A percentile compares a stretch with the other conserved stretches of the same genome.
Evolutionary conservation across 2,329 filamentous ascomycete genomes (phyloP).

Genomic region (Orbilia quercus): DNA sequence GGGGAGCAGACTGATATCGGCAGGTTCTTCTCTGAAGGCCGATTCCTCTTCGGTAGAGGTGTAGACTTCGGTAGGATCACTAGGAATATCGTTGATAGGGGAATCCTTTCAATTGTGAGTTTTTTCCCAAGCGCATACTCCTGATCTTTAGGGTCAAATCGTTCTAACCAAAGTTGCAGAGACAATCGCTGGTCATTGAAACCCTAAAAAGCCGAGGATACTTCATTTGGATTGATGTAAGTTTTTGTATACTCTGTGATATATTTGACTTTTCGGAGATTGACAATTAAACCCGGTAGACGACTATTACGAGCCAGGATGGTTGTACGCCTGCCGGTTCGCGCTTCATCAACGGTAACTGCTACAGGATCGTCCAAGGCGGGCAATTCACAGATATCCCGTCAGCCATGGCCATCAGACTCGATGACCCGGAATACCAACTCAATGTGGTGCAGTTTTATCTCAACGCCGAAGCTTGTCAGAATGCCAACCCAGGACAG

Average conservation of each 20-base stretch:
- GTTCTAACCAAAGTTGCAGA: conserved; percentile 25
- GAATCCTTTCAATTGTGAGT: conserved; percentile 18
- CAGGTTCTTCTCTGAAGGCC: conserved; percentile 32
- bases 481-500: conserved; percentile 16
- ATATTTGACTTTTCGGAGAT: neutral
- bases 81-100: conserved; percentile 7
- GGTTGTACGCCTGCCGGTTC: conserved; percentile 39
- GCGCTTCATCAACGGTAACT: conserved; percentile 37
- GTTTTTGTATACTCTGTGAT: neutral
- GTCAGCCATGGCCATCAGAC: conserved; percentile 11
- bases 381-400: conserved; percentile 17
- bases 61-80: conserved; percentile 16
- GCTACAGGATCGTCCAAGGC: conserved; percentile 18
- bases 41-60: conserved; percentile 16
- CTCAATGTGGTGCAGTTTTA: conserved; percentile 22
- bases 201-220: conserved; percentile 25
- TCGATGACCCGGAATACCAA: conserved; percentile 9
- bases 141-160: neutral
- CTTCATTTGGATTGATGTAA: conserved; percentile 41
- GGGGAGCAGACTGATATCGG: conserved; percentile 28
- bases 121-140: neutral
- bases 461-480: conserved; percentile 33
- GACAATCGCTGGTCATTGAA: conserved; percentile 37
- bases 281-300: conserved; percentile 6
- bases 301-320: conserved; percentile 13